Evolutionary conservation across 257 asterid species (phyloP), one percentile per base, ranked within the genome.

Genomic region (Nicotiana noctiflora): DNA sequence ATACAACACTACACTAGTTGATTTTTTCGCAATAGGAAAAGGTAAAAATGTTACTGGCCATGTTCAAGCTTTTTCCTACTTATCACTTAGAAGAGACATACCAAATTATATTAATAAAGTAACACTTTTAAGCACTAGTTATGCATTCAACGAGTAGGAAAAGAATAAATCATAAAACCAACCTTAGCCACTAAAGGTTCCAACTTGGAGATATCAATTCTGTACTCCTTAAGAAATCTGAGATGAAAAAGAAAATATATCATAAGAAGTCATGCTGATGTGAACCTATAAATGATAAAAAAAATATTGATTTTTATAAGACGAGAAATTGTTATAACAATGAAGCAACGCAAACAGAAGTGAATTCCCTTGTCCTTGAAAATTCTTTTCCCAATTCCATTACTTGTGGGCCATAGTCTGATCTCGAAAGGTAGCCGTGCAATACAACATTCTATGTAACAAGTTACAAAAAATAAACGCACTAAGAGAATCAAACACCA

Each of bases 121-220:
- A 13, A 51, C 85, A 94, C 98, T 93, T 94, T 40, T 8, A 8
- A 51, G 56, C 13, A 13, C 56, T 4, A 51, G 56, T 51, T 12
- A 51, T 14, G 18, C 56, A 51, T 51, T 51, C 56, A 14, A 11
- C 18, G 13, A 51, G 18, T 51, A 51, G 56, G 56, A 51, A 51
- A 4, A 51, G 23, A 44, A 6, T 5, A 51, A 52, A 51, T 56
- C 56, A 49, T 78, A 62, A 51, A 51, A 57, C 86, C 86, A 72
- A 95, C 98, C 94, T 95, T 56, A 56, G 62, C 62, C 62, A 56
- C 62, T n/a, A 56, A 56, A 18, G 62, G 62, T 18, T 56, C 62
- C 91, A 94, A 78, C 90, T 92, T 94, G 65, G 99, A 92, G 84
- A 93, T 21, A 55, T 95, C 97, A 82, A 95, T 83, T 85, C 92